Conservation (phyloP, 495 filamentous ascomycete species). For the Daldinia decipiens region DNA sequence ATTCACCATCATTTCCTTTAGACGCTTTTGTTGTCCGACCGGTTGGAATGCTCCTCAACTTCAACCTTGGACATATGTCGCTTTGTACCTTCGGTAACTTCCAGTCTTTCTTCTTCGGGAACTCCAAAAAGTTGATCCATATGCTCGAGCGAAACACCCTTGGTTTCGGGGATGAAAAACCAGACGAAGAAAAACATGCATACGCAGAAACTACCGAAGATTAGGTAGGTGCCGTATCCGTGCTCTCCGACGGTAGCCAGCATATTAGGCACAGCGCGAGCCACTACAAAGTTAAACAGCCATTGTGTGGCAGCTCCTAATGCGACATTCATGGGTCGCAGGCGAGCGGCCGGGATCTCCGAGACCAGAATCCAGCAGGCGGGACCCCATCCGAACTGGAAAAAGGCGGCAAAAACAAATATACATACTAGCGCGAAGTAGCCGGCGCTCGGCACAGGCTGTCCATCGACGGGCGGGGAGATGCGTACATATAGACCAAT, state of each 20-base stretch:
- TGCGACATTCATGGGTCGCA: slow-evolving; percentile 76
- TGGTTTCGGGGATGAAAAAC: slow-evolving; percentile 80
- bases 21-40: slow-evolving; percentile 35
- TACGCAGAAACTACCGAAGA: slow-evolving; percentile 71
- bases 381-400: slow-evolving; percentile 83
- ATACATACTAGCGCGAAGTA: slow-evolving; percentile 77
- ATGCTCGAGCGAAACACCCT: slow-evolving; percentile 65
- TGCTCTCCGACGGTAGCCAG: slow-evolving; percentile 67
- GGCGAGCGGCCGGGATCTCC: slow-evolving; percentile 78
- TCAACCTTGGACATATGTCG: slow-evolving; percentile 26
- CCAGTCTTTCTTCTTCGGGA: slow-evolving; percentile 21
- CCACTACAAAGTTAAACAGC: slow-evolving; percentile 77
- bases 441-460: slow-evolving; percentile 53
- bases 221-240: slow-evolving; percentile 71
- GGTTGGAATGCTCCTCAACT: slow-evolving; percentile 32
- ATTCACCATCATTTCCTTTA: slow-evolving; percentile 9
- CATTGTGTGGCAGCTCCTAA: slow-evolving; percentile 75
- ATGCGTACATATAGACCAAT: slow-evolving; percentile 83
- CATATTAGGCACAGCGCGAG: slow-evolving; percentile 70
- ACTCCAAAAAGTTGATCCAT: slow-evolving; percentile 66
- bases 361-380: slow-evolving; percentile 81
- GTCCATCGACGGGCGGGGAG: slow-evolving; percentile 65
- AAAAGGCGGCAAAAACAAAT: slow-evolving; percentile 78
- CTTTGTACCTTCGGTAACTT: slow-evolving; percentile 24
- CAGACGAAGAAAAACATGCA: slow-evolving; percentile 73